Evolutionary conservation across 306 rosid species (phyloP).

Genomic region (Sicyos baderoa): DNA sequence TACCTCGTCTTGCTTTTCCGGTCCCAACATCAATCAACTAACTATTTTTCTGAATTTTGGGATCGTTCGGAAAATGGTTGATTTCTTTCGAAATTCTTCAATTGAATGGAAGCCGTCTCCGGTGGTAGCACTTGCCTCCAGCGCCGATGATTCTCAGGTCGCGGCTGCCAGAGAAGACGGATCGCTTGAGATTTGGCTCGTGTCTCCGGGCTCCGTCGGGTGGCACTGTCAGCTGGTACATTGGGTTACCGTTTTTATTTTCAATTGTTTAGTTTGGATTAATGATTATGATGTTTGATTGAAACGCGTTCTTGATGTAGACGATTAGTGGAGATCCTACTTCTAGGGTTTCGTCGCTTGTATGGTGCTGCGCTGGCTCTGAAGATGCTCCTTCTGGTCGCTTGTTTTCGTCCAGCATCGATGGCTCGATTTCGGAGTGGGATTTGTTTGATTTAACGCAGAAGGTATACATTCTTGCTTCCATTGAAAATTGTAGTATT

Average conservation of each 20-base stretch:
- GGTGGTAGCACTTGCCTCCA: slow-evolving; percentile 67
- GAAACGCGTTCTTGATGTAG: slow-evolving; percentile 29
- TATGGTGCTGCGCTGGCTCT: slow-evolving; percentile 60
- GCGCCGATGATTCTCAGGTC: slow-evolving; percentile 62
- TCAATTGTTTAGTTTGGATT: not conserved
- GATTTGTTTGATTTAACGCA: slow-evolving; percentile 70
- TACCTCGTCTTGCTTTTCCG: not conserved
- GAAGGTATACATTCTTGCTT: slow-evolving; percentile 40
- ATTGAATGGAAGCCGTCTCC: slow-evolving; percentile 81
- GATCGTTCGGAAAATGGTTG: slow-evolving; percentile 46
- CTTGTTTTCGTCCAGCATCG: slow-evolving; percentile 66
- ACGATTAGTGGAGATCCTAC: slow-evolving; percentile 70
- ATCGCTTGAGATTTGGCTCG: slow-evolving; percentile 89
- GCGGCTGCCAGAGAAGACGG: slow-evolving; percentile 96
- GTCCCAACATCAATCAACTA: slow-evolving; percentile 10
- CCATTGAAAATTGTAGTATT: not conserved
- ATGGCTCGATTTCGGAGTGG: slow-evolving; percentile 73
- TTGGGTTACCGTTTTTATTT: not conserved
- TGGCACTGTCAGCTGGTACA: slow-evolving; percentile 97
- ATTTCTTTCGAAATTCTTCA: slow-evolving; percentile 39
- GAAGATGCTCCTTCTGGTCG: slow-evolving; percentile 50
- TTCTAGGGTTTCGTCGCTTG: slow-evolving; percentile 56
- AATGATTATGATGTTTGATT: not conserved
- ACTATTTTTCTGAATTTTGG: too few relatives aligned
- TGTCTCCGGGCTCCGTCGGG: slow-evolving; percentile 82